phyloP scores from a whole-genome alignment of 1,139 yeast genomes.

The Yamadazyma songkhlaensis region DNA sequence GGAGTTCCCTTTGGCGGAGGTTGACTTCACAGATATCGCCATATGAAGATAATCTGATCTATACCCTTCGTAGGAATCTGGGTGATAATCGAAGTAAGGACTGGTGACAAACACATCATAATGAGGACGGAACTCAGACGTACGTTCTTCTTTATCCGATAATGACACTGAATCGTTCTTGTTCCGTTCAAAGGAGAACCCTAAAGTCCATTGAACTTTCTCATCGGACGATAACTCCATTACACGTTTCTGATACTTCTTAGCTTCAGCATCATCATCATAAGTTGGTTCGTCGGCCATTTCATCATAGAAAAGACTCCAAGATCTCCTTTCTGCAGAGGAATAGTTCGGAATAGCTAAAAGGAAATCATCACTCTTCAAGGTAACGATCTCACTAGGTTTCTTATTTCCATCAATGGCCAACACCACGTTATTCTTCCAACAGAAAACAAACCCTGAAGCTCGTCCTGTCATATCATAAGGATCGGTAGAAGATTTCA shows the following conservation, averaged over 20 bases:
- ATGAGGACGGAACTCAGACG: conserved; percentile 35
- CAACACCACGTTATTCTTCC: conserved; percentile 65
- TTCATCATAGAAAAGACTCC: conserved; percentile 36
- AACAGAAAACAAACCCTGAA: conserved; percentile 79
- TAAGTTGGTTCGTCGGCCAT: conserved; percentile 18
- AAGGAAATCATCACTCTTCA: conserved; percentile 63
- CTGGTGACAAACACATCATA: conserved; percentile 43
- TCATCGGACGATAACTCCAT: conserved; percentile 39
- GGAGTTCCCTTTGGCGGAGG: conserved; percentile 32
- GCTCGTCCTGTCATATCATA: conserved; percentile 64
- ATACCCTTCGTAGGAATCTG: conserved; percentile 78
- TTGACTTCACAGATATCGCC: conserved; percentile 53
- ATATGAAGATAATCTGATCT: conserved; percentile 78
- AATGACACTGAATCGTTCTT: conserved; percentile 14
- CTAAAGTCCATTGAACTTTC: conserved; percentile 41
- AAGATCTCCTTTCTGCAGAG: conserved; percentile 26
- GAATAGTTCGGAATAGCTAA: conserved; percentile 65
- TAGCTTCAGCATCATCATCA: conserved; percentile 28
- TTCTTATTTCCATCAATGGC: conserved; percentile 60
- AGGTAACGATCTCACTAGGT: conserved; percentile 59
- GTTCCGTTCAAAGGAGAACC: conserved; percentile 43
- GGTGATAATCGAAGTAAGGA: conserved; percentile 39
- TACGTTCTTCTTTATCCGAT: conserved; percentile 33
- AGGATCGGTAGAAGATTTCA: conserved; percentile 73
- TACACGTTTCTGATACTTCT: conserved; percentile 35